Conservation (phyloP, 805 yeast species). For the Pichia phayaonensis region DNA sequence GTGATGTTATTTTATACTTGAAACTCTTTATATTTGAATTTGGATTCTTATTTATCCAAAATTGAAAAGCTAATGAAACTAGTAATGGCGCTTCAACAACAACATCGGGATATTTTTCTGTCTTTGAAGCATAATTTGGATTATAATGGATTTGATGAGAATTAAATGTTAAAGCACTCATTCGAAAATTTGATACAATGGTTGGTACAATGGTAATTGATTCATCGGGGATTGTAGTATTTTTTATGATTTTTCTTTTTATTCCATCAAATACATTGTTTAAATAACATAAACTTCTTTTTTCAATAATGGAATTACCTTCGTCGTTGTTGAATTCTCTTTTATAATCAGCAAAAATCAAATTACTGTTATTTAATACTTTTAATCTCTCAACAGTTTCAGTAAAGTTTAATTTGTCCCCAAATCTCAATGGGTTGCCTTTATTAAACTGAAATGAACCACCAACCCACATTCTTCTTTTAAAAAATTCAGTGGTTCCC, state of each 20-base stretch:
- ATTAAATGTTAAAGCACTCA: constrained; percentile 72
- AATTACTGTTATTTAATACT: constrained; percentile 26
- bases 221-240: constrained; percentile 14
- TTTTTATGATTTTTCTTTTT: background rate
- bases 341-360: constrained; percentile 44
- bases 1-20: constrained; percentile 42
- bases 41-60: constrained; percentile 21
- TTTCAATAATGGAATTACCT: constrained; percentile 37
- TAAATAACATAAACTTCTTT: constrained; percentile 56
- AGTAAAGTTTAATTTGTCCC: constrained; percentile 36
- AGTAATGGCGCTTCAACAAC: constrained; percentile 81
- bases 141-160: constrained; percentile 82
- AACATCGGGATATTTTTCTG: constrained; percentile 54
- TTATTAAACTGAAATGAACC: constrained; percentile 46
- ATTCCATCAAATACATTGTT: constrained; percentile 25
- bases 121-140: constrained; percentile 37
- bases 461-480: constrained; percentile 72
- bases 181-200: constrained; percentile 44
- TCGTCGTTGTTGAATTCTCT: constrained; percentile 34
- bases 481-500: constrained; percentile 28
- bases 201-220: constrained; percentile 31
- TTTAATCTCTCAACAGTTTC: constrained; percentile 45
- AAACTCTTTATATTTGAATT: constrained; percentile 24
- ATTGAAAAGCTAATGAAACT: constrained; percentile 50
- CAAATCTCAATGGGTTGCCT: constrained; percentile 28